Evolutionary conservation across 2,329 filamentous ascomycete species (phyloP), one percentile per base, ranked within the genome.

Genomic region (Westerdykella aurantiaca): DNA sequence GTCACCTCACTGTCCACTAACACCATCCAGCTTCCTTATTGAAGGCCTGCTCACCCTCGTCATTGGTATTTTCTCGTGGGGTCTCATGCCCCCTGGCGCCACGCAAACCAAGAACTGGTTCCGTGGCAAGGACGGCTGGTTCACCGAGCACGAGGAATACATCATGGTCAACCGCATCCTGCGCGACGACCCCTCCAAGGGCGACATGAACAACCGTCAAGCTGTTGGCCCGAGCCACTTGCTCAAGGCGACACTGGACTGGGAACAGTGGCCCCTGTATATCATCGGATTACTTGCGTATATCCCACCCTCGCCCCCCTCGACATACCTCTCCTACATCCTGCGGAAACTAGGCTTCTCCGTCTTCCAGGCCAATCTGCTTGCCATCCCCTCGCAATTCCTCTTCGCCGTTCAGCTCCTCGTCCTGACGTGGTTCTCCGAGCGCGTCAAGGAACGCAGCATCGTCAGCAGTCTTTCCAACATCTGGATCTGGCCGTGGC

Each of bases 101-200:
- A 48, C 45, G 3, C 72, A 80, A 48, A 82, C 79, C 0, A 71
- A 69, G 34, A 75, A 70, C 37, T 79, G 76, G 74, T 78, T 78
- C 53, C 73, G 78, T 10, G 57, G 59, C 6, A 78, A 77, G 10
- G 74, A 76, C 42, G 81, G 80, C 1, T 84, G 79, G 77, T 84
- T 83, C 59, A 76, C 56, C 2, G 77, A 81, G 37, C 72, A 72
- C 2, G 81, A 73, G 2, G 80, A 83, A 53, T 69, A 70, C 41
- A 83, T 83, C 51, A 74, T 83, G 47, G 78, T 83, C 21, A 83
- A 82, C 51, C 69, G 80, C 1, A 68, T 79, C 9, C 67, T 82
- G 1, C 75, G 81, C 1, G 81, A 84, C 37, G 81, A 60, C 37
- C 74, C 74, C 0, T 71, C 69, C 38, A 80, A 80, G 50, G 75